These are phyloP conservation scores for Aureobasidium zeae DNA, from an alignment of 2,329 filamentous ascomycete species.

Conservation along the genomic window DNA sequence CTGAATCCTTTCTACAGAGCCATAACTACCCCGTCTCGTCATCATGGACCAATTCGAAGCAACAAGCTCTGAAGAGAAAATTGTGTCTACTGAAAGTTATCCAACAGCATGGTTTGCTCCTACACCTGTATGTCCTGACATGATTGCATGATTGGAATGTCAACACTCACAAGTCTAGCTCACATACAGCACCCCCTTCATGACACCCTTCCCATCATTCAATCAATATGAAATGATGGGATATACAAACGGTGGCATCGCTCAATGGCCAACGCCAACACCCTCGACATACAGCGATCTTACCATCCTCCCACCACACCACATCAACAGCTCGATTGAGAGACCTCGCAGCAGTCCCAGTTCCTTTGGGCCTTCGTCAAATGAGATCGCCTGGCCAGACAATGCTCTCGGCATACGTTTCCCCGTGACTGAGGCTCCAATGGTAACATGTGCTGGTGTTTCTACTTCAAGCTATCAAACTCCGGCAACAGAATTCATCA, in stretches of 20 bases:
- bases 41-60: constrained; percentile 12
- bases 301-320: constrained; percentile 5
- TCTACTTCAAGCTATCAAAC: constrained; percentile 1
- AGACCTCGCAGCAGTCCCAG: constrained; percentile 13
- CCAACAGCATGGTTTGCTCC: constrained; percentile 12
- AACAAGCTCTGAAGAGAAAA: constrained; percentile 9
- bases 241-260: constrained; percentile 19
- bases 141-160: not conserved
- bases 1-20: not conserved
- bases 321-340: constrained; percentile 3
- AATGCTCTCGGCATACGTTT: constrained; percentile 35
- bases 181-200: constrained; percentile 27
- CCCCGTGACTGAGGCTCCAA: constrained; percentile 17
- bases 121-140: constrained; percentile 3
- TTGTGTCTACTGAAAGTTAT: constrained; percentile 7
- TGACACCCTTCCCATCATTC: constrained; percentile 28
- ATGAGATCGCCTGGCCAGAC: constrained; percentile 31
- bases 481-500: constrained; percentile 23
- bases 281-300: constrained; percentile 7
- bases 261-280: constrained; percentile 16
- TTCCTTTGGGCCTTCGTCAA: constrained; percentile 26
- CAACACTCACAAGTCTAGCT: constrained; percentile 11
- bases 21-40: constrained; percentile 1
- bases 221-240: constrained; percentile 19
- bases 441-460: not conserved